phyloP scores from a whole-genome alignment of 2,329 filamentous ascomycete genomes.

The Pseudogymnoascus sp. region DNA sequence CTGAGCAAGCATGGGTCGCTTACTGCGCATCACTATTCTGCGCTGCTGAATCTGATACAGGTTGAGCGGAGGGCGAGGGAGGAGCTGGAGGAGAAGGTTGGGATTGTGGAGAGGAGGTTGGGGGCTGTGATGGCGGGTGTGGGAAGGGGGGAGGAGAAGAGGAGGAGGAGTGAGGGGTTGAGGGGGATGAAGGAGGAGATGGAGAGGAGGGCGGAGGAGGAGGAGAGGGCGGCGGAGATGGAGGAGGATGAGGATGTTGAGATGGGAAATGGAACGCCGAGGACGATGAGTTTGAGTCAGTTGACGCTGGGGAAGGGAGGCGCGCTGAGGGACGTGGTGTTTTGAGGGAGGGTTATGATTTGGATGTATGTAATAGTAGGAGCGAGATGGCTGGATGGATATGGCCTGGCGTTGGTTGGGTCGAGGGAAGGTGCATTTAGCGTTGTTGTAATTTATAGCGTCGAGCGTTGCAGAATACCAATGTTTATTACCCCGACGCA shows the following conservation, averaged over 20 bases:
- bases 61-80: constrained; percentile 48
- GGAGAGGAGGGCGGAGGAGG: not conserved
- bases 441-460: not conserved
- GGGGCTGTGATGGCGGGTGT: constrained; percentile 37
- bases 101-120: constrained; percentile 18
- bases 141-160: constrained; percentile 47
- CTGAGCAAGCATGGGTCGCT: constrained; percentile 20
- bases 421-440: not conserved
- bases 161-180: constrained; percentile 33
- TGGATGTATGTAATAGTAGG: not conserved
- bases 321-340: not conserved
- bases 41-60: constrained; percentile 45
- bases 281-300: constrained; percentile 57
- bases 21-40: constrained; percentile 40
- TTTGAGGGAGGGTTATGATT: not conserved
- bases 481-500: not conserved
- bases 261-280: constrained; percentile 45
- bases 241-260: constrained; percentile 14
- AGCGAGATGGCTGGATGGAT: not conserved
- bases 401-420: not conserved
- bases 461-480: not conserved
- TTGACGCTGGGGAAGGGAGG: constrained; percentile 38
- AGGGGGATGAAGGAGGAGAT: constrained; percentile 31
- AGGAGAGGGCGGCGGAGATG: not conserved
- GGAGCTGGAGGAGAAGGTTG: constrained; percentile 47